Conservation (phyloP, 805 yeast genomes). For the Yamadazyma sp. region DNA sequence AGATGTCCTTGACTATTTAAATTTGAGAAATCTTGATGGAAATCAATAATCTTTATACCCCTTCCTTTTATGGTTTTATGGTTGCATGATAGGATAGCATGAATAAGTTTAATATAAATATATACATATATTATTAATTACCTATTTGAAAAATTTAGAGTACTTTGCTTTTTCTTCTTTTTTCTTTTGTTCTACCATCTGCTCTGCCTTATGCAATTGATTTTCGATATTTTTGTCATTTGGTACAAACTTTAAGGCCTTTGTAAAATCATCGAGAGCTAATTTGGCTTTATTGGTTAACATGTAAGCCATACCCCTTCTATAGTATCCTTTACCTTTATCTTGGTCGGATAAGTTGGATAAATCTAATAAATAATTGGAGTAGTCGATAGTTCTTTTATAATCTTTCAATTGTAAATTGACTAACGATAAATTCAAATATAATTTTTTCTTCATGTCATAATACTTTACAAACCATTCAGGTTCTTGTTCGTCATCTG, state of each 20-base stretch:
- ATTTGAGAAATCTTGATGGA: conserved; percentile 24
- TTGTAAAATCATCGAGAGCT: conserved; percentile 46
- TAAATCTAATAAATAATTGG: conserved; percentile 55
- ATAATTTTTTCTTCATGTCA: conserved; percentile 50
- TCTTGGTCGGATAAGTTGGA: conserved; percentile 35
- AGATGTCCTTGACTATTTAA: conserved; percentile 24
- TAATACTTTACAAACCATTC: conserved; percentile 48
- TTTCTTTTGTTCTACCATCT: conserved; percentile 40
- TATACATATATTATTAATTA: not conserved
- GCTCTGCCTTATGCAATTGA: conserved; percentile 43
- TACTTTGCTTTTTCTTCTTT: conserved; percentile 51
- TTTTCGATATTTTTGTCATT: conserved; percentile 47
- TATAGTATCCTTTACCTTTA: conserved; percentile 55
- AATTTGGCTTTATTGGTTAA: conserved; percentile 45
- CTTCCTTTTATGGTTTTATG: conserved; percentile 6
- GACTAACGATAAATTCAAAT: conserved; percentile 58
- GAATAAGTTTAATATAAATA: not conserved
- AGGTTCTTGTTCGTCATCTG: conserved; percentile 63
- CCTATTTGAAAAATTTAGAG: conserved; percentile 56
- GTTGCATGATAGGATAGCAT: conserved; percentile 4
- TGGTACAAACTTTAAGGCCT: conserved; percentile 44
- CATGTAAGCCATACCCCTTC: conserved; percentile 49
- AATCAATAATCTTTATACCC: conserved; percentile 10
- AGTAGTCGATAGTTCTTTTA: conserved; percentile 49
- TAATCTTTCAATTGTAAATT: conserved; percentile 49